Percentiles rank a stretch among this genome's conserved stretches.
These are phyloP conservation scores for Corylus americana DNA, from an alignment of 306 rosid species.

Conservation along the genomic window DNA sequence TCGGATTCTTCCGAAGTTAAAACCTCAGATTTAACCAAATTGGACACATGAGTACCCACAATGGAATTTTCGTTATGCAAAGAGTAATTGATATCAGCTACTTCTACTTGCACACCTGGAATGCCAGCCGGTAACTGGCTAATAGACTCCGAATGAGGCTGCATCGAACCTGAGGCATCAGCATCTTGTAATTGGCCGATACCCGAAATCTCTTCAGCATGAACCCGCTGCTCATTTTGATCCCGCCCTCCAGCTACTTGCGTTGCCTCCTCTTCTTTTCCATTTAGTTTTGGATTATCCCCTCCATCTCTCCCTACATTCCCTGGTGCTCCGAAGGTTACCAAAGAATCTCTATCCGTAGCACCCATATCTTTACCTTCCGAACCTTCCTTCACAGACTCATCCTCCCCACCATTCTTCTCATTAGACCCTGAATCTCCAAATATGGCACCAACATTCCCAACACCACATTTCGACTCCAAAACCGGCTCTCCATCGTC, in stretches of 20 bases:
- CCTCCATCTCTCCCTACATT: conserved; percentile 21
- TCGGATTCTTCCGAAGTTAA: conserved; percentile 22
- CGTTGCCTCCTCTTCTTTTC: conserved; percentile 11
- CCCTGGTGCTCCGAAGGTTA: background rate
- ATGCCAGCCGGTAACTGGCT: conserved; percentile 19
- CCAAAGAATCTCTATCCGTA: conserved; percentile 11
- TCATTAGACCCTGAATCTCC: background rate
- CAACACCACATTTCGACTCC: conserved; percentile 24
- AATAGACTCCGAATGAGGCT: conserved; percentile 6
- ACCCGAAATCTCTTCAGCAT: conserved; percentile 3
- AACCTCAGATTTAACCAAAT: conserved; percentile 13
- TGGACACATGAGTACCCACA: background rate
- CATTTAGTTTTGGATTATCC: conserved; percentile 15
- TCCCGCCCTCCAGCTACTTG: conserved; percentile 5
- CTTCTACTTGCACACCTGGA: conserved; percentile 21
- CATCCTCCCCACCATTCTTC: background rate
- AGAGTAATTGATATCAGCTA: conserved; percentile 14
- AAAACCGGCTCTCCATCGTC: conserved; percentile 25
- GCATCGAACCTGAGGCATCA: conserved; percentile 18
- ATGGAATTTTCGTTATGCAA: conserved; percentile 14
- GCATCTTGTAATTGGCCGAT: conserved; percentile 8
- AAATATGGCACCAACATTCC: background rate
- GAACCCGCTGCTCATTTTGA: conserved; percentile 10
- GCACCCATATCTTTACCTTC: background rate
- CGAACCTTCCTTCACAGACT: conserved; percentile 3